phyloP scores from a whole-genome alignment of 208 protist genomes.

The Crithidia bombi region DNA sequence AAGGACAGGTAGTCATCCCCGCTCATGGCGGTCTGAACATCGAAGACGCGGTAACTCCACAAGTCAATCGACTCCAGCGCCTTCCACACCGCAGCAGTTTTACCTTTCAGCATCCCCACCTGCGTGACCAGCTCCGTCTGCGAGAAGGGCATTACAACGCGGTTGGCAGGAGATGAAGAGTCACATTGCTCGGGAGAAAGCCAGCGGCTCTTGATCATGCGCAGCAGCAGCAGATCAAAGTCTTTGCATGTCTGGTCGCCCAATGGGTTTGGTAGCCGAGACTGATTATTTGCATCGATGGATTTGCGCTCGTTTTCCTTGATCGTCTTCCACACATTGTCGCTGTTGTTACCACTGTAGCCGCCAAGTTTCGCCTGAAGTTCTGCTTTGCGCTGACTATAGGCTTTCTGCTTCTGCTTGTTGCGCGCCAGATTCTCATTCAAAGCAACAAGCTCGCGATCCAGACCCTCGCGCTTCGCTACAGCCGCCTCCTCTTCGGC shows the following conservation, averaged over 20 bases:
- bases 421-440: conserved; percentile 69
- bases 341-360: conserved; percentile 33
- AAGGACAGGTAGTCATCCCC: conserved; percentile 79
- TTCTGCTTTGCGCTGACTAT: conserved; percentile 64
- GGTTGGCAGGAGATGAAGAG: conserved; percentile 44
- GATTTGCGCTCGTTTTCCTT: conserved; percentile 45
- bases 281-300: conserved; percentile 26
- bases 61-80: conserved; percentile 76
- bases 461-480: conserved; percentile 53
- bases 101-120: conserved; percentile 44
- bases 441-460: conserved; percentile 71
- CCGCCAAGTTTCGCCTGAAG: conserved; percentile 51
- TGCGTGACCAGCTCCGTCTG: conserved; percentile 45
- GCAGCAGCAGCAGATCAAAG: conserved; percentile 74
- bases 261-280: conserved; percentile 65
- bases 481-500: conserved; percentile 44
- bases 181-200: conserved; percentile 53
- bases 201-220: conserved; percentile 88
- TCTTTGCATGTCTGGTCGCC: conserved; percentile 74
- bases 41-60: conserved; percentile 91
- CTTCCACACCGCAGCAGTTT: conserved; percentile 60
- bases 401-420: conserved; percentile 51
- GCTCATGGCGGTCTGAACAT: conserved; percentile 74
- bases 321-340: conserved; percentile 47
- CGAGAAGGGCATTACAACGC: conserved; percentile 75